Evolutionary conservation across 176 grass and related monocot genomes (phyloP), one percentile per base, ranked within the genome.

Genomic region (Phoenix roebelenii): DNA sequence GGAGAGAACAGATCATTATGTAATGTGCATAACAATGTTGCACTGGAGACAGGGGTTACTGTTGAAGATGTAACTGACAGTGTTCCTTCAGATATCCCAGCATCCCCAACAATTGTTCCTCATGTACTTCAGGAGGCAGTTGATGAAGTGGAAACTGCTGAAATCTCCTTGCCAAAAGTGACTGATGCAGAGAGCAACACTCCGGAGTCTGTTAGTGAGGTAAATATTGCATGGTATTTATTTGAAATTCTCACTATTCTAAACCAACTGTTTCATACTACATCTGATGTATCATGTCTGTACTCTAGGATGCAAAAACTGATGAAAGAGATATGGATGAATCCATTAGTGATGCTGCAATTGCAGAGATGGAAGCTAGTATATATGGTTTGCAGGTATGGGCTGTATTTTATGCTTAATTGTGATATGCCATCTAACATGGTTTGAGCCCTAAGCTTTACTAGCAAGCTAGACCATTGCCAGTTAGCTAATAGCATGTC

Each of bases 331-430:
- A 71, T 55, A 59, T 44, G 23, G 87, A 88, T 49, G 72, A 62
- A 44, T 65, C 73, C 22, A 68, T 98, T 44, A 83, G 70, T 70
- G 81, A 89, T 85, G 79, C 87, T 67, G 72, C 60, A 64, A 72
- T 88, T 70, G 81, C 87, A 50, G 84, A 98, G 81, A 71, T 98
- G 59, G 87, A 91, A 77, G 87, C 93, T 58, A 80, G 93, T 59
- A 61, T 74, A 64, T 89, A 98, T 80, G 93, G 87, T 71, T 83
- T 98, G 64, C 93, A 98, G 93, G 93, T 98, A 70, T 56, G 53
- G 50, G 7, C 35, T 44, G 7, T 44, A 44, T 69, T 25, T 52
- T 18, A 25, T 50, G 25, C 52, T 44, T 44, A 44, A 44, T 44
- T 44, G 35, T 2, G 35, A 44, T 14, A 44, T 44, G 7, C 35